Percentiles rank a stretch among this genome's conserved stretches.
Evolutionary conservation across 768 basidiomycete genomes (phyloP).

Genomic region (Paxillus ammoniavirescens): DNA sequence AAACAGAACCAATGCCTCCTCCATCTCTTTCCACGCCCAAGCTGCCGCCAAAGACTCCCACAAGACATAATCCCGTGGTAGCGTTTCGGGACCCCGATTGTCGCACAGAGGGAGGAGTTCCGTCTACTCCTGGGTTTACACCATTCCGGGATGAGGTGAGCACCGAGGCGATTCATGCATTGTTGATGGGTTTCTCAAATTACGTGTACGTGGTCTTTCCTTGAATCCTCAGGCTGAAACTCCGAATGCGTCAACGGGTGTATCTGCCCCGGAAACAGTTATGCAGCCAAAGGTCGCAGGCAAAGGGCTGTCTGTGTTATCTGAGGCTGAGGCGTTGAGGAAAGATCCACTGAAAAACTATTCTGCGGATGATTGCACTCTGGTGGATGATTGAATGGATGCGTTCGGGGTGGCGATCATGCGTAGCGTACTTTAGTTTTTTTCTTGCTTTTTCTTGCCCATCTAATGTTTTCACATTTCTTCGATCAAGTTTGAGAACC

Average conservation of each 20-base stretch:
- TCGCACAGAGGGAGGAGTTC: conserved; percentile 23
- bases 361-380: conserved; percentile 20
- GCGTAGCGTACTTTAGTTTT: not conserved
- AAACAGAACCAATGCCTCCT: conserved; percentile 29
- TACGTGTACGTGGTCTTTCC: not conserved
- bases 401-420: not conserved
- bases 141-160: conserved; percentile 75
- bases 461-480: conserved; percentile 10
- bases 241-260: conserved; percentile 26
- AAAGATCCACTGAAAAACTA: conserved; percentile 85
- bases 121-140: conserved; percentile 58
- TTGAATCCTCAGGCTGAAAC: conserved; percentile 17
- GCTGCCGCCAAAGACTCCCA: conserved; percentile 34
- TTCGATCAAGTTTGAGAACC: not conserved
- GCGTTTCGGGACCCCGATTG: conserved; percentile 40
- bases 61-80: conserved; percentile 31
- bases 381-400: conserved; percentile 23
- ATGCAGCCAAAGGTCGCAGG: conserved; percentile 62
- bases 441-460: conserved; percentile 6
- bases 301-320: conserved; percentile 42
- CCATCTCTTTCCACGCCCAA: conserved; percentile 35
- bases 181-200: conserved; percentile 8
- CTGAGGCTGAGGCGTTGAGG: conserved; percentile 76
- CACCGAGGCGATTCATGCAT: conserved; percentile 8
- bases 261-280: conserved; percentile 48